These are phyloP conservation scores for Phytophthora megakarya DNA, from an alignment of 352 stramenopile species.

Conservation along the genomic window DNA sequence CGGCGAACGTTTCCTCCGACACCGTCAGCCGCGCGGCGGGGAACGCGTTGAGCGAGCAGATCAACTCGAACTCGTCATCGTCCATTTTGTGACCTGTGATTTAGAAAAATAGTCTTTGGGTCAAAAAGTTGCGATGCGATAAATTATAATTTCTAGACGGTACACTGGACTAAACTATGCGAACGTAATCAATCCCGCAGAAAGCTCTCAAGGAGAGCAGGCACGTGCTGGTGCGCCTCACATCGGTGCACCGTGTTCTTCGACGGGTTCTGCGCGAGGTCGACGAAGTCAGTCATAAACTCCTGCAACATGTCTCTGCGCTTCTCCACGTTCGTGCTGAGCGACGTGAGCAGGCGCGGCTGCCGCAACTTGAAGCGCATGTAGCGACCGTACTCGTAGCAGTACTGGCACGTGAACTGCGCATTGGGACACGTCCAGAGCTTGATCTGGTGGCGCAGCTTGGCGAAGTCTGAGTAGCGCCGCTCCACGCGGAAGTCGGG, in stretches of 20 bases:
- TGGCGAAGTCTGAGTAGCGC: constrained; percentile 69
- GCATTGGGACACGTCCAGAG: constrained; percentile 49
- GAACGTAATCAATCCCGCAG: constrained; percentile 39
- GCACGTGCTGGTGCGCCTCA: constrained; percentile 49
- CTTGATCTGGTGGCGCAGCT: constrained; percentile 51
- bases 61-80: constrained; percentile 48
- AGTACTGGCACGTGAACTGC: constrained; percentile 62
- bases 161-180: constrained; percentile 10
- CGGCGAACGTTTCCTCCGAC: constrained; percentile 53
- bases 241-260: constrained; percentile 46
- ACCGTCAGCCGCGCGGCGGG: constrained; percentile 39
- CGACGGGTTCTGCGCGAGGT: constrained; percentile 46
- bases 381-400: constrained; percentile 59
- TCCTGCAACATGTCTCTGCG: constrained; percentile 57
- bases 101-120: constrained; percentile 1
- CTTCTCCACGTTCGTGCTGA: constrained; percentile 41
- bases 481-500: constrained; percentile 61
- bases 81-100: constrained; percentile 42
- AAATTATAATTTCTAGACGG: constrained; percentile 28
- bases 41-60: constrained; percentile 52
- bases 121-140: constrained; percentile 4
- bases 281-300: constrained; percentile 58
- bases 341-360: constrained; percentile 48
- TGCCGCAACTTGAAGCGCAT: constrained; percentile 57
- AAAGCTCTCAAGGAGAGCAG: constrained; percentile 52